Evolutionary conservation across 352 stramenopile genomes (phyloP), one percentile per base, ranked within the genome.

Genomic region (Plasmopara halstedii): DNA sequence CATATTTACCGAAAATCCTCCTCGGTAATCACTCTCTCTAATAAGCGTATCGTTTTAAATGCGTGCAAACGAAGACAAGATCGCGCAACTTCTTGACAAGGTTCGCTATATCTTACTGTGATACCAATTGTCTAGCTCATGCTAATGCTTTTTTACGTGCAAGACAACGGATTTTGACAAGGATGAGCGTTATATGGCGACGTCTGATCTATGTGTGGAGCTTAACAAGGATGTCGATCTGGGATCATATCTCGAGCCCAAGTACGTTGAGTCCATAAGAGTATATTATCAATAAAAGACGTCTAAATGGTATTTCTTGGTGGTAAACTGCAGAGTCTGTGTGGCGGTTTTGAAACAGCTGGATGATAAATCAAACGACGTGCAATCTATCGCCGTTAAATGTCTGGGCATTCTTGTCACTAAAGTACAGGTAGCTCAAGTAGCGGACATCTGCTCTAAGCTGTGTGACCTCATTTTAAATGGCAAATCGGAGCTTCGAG

Each of bases 181-280:
- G 66, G 96, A 99, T 87, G 96, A 99, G 73, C 93, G 96, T 20
- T 99, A 99, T 74, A 99, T 99, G 96, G 96, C 96, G 25, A 99
- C 95, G 15, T 98, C 88, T 19, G 96, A 99, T 70, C 78, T 99
- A 34, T 99, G 95, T 67, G 90, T 88, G 31, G 88, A 98, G 46
- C 83, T 99, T 25, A 76, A 86, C 56, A 95, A 98, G 67, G 92
- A 97, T 64, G 64, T 89, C 34, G 88, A 96, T 45, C 64, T 97
- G 35, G 86, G 76, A 22, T 41, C 67, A 46, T 88, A 84, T 53
- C 64, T 94, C 14, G 83, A 94, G 56, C 62, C 76, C 54, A 92
- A 89, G 83, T 94, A 55, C 42, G 78, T 70, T 14, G 0, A 26
- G n/a, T n/a, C n/a, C n/a, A n/a, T n/a, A n/a, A n/a, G n/a, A n/a